These are phyloP conservation scores for Arabidopsis arenosa DNA, from an alignment of 345 rosid species.

Conservation along the genomic window DNA sequence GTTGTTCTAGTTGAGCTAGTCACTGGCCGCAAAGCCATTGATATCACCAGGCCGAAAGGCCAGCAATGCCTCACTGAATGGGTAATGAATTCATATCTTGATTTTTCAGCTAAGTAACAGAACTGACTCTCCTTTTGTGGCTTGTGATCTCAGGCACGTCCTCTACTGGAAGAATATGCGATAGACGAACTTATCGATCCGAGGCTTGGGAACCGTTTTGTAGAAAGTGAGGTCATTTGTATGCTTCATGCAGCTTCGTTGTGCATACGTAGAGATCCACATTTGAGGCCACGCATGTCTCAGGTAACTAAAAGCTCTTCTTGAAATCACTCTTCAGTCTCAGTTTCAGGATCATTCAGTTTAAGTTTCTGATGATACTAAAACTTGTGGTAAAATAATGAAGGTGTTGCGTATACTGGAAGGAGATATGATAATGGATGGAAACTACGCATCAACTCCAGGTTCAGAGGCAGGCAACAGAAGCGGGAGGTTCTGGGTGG, in stretches of 20 bases:
- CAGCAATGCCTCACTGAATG: slow-evolving; percentile 98
- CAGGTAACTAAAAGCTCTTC: slow-evolving; percentile 59
- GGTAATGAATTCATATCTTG: slow-evolving; percentile 54
- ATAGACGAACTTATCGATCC: slow-evolving; percentile 88
- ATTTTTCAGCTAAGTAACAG: slow-evolving; percentile 16
- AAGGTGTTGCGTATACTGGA: slow-evolving; percentile 95
- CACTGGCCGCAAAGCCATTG: slow-evolving; percentile 96
- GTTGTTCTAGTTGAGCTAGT: slow-evolving; percentile 97
- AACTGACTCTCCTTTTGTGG: slow-evolving; percentile 16
- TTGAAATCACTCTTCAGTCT: background rate
- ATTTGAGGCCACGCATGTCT: slow-evolving; percentile 94
- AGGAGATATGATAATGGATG: slow-evolving; percentile 83
- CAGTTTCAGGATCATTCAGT: slow-evolving; percentile 6
- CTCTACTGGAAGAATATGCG: slow-evolving; percentile 85
- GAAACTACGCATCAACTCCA: slow-evolving; percentile 71
- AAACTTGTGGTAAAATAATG: slow-evolving; percentile 18
- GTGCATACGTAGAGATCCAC: slow-evolving; percentile 90
- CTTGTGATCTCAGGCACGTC: slow-evolving; percentile 74
- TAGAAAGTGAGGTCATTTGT: slow-evolving; percentile 85
- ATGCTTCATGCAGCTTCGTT: slow-evolving; percentile 96
- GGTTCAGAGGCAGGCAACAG: slow-evolving; percentile 79
- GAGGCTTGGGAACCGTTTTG: slow-evolving; percentile 56
- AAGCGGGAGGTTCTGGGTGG: slow-evolving; percentile 81
- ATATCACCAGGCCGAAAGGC: slow-evolving; percentile 88
- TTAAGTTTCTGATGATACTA: slow-evolving; percentile 26